Percentiles rank a stretch among this genome's conserved stretches.
These are phyloP conservation scores for Daldinia loculata DNA, from an alignment of 495 filamentous ascomycete species.

Conservation along the genomic window DNA sequence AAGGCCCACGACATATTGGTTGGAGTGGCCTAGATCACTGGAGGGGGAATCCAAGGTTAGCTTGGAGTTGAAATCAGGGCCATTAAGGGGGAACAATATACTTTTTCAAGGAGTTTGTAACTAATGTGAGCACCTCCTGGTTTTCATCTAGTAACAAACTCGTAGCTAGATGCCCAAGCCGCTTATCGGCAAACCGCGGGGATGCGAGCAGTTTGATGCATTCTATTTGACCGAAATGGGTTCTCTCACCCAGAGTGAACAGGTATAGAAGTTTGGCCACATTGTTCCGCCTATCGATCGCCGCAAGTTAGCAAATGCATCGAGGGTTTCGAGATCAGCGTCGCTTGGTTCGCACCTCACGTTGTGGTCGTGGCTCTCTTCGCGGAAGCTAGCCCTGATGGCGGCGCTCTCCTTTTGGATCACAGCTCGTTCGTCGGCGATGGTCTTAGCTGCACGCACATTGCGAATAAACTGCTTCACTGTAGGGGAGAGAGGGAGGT, in stretches of 20 bases:
- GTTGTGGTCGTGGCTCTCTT: conserved; percentile 91
- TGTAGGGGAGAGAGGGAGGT: conserved; percentile 46
- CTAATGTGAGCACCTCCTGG: conserved; percentile 94
- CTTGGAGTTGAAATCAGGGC: not conserved
- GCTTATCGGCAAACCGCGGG: conserved; percentile 97
- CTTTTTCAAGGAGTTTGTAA: conserved; percentile 98
- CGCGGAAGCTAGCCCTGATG: conserved; percentile 94
- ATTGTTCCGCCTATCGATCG: conserved; percentile 83
- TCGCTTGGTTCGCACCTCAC: conserved; percentile 68
- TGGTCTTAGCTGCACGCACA: conserved; percentile 96
- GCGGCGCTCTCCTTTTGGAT: conserved; percentile 99
- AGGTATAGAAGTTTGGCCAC: conserved; percentile 98
- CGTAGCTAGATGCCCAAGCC: conserved; percentile 92
- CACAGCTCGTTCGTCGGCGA: conserved; percentile 96
- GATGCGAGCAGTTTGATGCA: conserved; percentile 97
- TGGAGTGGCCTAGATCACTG: conserved; percentile 95
- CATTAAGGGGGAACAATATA: conserved; percentile 50
- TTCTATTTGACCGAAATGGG: conserved; percentile 99
- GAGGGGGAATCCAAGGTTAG: conserved; percentile 45
- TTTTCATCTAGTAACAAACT: conserved; percentile 98
- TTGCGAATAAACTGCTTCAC: conserved; percentile 99
- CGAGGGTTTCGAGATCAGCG: not conserved
- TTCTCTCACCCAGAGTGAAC: conserved; percentile 97
- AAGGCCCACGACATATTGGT: conserved; percentile 97
- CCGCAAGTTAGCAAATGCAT: conserved; percentile 21